Conservation (phyloP, 805 yeast species). For the Yamadazyma kitorensis region DNA sequence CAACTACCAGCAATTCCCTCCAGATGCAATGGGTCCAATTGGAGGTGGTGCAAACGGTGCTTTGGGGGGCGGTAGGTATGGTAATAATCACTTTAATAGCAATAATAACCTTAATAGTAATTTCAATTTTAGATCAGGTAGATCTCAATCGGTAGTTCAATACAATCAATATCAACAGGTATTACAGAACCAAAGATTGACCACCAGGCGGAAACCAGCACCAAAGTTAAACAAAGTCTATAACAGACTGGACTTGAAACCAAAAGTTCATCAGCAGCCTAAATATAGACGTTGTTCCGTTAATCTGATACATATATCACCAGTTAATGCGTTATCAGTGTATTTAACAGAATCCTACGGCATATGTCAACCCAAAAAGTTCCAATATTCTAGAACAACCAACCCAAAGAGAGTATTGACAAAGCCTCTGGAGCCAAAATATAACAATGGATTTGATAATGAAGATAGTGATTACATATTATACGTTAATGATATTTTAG, state of each 20-base stretch:
- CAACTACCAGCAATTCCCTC: slow-evolving; percentile 7
- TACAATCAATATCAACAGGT: slow-evolving; percentile 32
- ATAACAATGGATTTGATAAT: slow-evolving; percentile 84
- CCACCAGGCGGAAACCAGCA: slow-evolving; percentile 26
- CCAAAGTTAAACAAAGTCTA: slow-evolving; percentile 49
- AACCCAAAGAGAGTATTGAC: slow-evolving; percentile 93
- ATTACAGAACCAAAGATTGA: slow-evolving; percentile 21
- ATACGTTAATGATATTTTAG: slow-evolving; percentile 91
- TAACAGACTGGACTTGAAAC: slow-evolving; percentile 53
- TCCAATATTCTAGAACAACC: slow-evolving; percentile 75
- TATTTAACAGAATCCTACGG: slow-evolving; percentile 77
- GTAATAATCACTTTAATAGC: slow-evolving; percentile 1
- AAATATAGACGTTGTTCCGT: slow-evolving; percentile 69
- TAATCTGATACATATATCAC: slow-evolving; percentile 66
- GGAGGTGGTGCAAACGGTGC: not conserved
- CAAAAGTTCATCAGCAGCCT: slow-evolving; percentile 58
- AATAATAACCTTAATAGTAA: not conserved
- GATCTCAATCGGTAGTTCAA: slow-evolving; percentile 33
- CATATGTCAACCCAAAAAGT: slow-evolving; percentile 74
- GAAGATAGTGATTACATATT: slow-evolving; percentile 86
- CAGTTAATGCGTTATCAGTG: slow-evolving; percentile 75
- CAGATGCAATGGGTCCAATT: too few relatives aligned
- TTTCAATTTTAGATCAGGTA: slow-evolving; percentile 8
- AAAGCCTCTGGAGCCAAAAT: slow-evolving; percentile 81
- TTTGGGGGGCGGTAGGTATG: not conserved